Percentiles rank a stretch among this genome's conserved stretches.
These are phyloP conservation scores for Fusarium temperatum DNA, from an alignment of 2,329 filamentous ascomycete species.

Conservation along the genomic window DNA sequence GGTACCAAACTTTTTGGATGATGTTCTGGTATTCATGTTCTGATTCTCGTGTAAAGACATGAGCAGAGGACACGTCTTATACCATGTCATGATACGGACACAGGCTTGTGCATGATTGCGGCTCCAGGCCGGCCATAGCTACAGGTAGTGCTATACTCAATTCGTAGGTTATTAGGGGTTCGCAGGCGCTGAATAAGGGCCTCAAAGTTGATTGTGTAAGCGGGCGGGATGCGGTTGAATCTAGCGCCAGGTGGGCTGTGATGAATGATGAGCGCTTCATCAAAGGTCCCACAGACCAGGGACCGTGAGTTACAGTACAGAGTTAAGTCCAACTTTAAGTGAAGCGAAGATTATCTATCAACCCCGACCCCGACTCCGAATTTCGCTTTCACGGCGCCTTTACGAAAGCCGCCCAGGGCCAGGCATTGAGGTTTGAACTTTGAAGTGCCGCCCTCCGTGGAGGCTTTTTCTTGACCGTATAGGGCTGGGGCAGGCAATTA, in stretches of 20 bases:
- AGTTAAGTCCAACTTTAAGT: conserved; percentile 3
- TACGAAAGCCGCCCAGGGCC: background rate
- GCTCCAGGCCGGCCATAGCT: background rate
- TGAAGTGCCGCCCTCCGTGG: conserved; percentile 8
- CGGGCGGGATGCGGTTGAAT: conserved; percentile 20
- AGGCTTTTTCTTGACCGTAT: background rate
- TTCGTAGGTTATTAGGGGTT: background rate
- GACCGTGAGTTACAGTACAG: background rate
- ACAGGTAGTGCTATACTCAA: background rate
- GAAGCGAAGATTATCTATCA: conserved; percentile 1
- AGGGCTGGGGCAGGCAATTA: conserved; percentile 24
- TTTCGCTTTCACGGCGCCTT: conserved; percentile 10
- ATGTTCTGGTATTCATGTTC: background rate
- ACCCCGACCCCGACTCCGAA: background rate
- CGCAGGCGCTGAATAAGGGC: conserved; percentile 7
- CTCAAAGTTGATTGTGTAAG: conserved; percentile 17
- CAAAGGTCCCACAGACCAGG: conserved; percentile 9
- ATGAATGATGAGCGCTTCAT: background rate
- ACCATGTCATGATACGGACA: background rate
- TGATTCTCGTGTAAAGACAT: background rate
- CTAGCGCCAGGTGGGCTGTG: background rate
- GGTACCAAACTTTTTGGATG: background rate
- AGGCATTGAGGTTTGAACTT: background rate
- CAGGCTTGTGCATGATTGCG: background rate
- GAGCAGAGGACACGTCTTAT: background rate